Conservation (phyloP, 345 rosid genomes). For the Eucalyptus fibrosa region DNA sequence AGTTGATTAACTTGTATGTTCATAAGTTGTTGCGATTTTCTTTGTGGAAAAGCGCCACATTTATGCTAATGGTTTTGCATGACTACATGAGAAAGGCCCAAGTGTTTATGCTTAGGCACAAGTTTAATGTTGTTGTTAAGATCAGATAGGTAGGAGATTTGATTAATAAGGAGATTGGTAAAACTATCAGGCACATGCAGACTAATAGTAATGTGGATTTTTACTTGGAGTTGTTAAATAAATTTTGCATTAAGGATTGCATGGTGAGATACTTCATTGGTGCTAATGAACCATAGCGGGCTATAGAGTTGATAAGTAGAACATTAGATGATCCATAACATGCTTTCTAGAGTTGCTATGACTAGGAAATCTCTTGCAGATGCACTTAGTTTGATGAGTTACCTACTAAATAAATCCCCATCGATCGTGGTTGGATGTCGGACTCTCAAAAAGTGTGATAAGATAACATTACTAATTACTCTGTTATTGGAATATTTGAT, state of each 20-base stretch:
- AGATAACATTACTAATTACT: not conserved
- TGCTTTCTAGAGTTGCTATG: not conserved
- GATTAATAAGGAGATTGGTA: too few species aligned
- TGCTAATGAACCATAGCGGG: not conserved
- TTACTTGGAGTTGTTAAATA: too few species aligned
- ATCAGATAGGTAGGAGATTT: too few species aligned
- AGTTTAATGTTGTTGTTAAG: too few species aligned
- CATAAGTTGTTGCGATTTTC: too few species aligned
- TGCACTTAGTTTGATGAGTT: not conserved
- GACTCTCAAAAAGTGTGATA: too few species aligned
- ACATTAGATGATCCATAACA: not conserved
- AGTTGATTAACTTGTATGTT: too few species aligned
- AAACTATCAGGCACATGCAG: fast-evolving
- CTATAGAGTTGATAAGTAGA: not conserved
- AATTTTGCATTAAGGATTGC: not conserved
- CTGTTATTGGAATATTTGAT: not conserved
- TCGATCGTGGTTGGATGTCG: fast-evolving
- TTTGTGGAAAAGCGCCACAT: too few species aligned
- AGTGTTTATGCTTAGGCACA: too few species aligned
- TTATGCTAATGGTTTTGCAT: too few species aligned
- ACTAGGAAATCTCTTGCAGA: not conserved
- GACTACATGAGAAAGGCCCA: too few species aligned
- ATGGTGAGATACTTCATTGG: not conserved
- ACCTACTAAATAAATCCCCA: not conserved
- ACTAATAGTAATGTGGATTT: too few species aligned